A percentile compares a stretch with the other conserved stretches of the same genome.
phyloP scores from a whole-genome alignment of 192 early-diverging fungal genomes.

The Coemansia sp. region DNA sequence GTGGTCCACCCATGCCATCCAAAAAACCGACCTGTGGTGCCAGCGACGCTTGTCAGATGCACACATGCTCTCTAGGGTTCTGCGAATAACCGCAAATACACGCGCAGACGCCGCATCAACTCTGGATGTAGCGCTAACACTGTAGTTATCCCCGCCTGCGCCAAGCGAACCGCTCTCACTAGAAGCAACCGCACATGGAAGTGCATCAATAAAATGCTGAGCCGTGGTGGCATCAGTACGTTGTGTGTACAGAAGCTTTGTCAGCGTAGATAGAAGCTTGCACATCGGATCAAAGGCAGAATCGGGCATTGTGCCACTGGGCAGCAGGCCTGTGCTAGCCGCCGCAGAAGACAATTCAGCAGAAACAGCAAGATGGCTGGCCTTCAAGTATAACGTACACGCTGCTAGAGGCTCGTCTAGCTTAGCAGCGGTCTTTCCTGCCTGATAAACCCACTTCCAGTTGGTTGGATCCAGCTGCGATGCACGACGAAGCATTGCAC shows the following conservation, averaged over 20 bases:
- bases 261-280: constrained; percentile 37
- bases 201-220: constrained; percentile 27
- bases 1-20: constrained; percentile 51
- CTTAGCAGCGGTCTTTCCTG: constrained; percentile 40
- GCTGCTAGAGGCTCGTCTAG: constrained; percentile 22
- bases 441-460: constrained; percentile 44
- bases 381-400: constrained; percentile 45
- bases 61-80: constrained; percentile 25
- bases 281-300: constrained; percentile 27
- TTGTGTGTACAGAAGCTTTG: constrained; percentile 24
- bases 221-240: constrained; percentile 19
- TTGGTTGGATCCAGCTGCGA: constrained; percentile 19
- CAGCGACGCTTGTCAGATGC: constrained; percentile 37
- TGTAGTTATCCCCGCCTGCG: not conserved
- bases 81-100: constrained; percentile 16
- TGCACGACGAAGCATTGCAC: constrained; percentile 26
- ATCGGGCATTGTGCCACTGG: constrained; percentile 15
- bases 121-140: not conserved
- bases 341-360: not conserved
- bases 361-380: constrained; percentile 21
- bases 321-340: not conserved
- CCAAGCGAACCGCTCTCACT: not conserved
- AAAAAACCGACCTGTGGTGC: constrained; percentile 42
- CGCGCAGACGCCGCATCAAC: not conserved
- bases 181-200: constrained; percentile 16